These are phyloP conservation scores for Alternaria triticina DNA, from an alignment of 2,329 filamentous ascomycete species.

Conservation along the genomic window DNA sequence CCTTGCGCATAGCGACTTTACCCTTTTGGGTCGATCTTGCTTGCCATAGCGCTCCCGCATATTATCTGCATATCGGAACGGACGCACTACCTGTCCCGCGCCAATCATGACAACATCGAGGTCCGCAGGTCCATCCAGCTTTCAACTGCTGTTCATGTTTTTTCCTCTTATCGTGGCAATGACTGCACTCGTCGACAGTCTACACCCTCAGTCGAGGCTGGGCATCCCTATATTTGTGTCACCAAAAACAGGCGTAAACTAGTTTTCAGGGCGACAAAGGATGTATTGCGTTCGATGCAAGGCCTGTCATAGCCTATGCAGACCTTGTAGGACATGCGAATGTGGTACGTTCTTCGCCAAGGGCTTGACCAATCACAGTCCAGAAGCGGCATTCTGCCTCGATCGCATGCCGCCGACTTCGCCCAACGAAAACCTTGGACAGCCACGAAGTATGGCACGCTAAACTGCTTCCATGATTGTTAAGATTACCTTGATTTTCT, in stretches of 20 bases:
- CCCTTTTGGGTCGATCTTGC: conserved; percentile 27
- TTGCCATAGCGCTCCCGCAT: conserved; percentile 37
- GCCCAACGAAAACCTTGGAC: conserved; percentile 30
- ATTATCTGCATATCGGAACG: conserved; percentile 35
- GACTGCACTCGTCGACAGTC: neutral
- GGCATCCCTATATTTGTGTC: neutral
- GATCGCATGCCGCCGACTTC: conserved; percentile 35
- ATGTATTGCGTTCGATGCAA: conserved; percentile 21
- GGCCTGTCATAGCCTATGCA: conserved; percentile 21
- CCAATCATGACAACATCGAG: conserved; percentile 19
- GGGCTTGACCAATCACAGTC: conserved; percentile 30
- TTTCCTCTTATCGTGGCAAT: neutral
- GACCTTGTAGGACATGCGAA: conserved; percentile 34
- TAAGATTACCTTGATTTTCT: neutral
- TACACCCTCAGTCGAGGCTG: neutral
- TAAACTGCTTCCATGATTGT: conserved; percentile 10
- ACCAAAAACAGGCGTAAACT: neutral
- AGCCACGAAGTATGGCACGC: conserved; percentile 20
- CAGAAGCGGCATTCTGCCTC: conserved; percentile 26
- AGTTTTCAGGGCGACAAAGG: conserved; percentile 2
- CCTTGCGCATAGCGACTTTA: conserved; percentile 24
- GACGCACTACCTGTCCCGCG: conserved; percentile 20
- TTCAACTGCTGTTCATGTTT: neutral
- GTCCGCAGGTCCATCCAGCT: neutral
- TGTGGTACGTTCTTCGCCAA: conserved; percentile 26